A percentile compares a stretch with the other conserved stretches of the same genome.
Conservation (phyloP, 768 basidiomycete genomes). For the Leccinum subtestaceum region DNA sequence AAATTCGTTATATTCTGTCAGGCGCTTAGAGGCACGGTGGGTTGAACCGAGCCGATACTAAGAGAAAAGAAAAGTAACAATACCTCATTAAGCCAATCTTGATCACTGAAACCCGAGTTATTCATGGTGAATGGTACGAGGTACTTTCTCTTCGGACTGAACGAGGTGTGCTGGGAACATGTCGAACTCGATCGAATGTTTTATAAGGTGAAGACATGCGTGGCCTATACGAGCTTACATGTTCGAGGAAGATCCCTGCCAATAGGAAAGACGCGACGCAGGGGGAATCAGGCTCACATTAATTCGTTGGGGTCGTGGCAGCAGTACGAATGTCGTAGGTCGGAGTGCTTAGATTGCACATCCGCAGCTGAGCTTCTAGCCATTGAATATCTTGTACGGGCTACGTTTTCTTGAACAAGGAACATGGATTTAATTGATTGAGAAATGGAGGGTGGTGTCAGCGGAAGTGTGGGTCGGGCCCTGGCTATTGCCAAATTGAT, state of each 20-base stretch:
- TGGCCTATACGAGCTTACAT: slow-evolving; percentile 1
- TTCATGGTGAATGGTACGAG: background rate
- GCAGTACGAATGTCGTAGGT: background rate
- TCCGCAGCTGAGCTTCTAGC: too few species aligned
- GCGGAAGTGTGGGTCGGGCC: too few species aligned
- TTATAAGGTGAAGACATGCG: slow-evolving; percentile 6
- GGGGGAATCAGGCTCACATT: background rate
- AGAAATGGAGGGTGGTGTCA: too few species aligned
- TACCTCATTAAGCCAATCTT: slow-evolving; percentile 2
- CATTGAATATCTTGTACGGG: too few species aligned
- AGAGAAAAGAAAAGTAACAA: background rate
- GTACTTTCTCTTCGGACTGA: background rate
- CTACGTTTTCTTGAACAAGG: too few species aligned
- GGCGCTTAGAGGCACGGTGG: background rate
- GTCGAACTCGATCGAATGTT: background rate
- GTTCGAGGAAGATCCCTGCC: background rate
- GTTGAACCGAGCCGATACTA: background rate
- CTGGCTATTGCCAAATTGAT: too few species aligned
- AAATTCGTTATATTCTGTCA: background rate
- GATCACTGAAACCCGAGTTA: background rate
- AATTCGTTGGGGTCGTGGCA: background rate
- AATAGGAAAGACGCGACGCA: background rate
- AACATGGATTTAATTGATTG: too few species aligned
- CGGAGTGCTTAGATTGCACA: background rate
- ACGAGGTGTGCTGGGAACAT: background rate